Conservation (phyloP, 2,329 filamentous ascomycete species). For the Rhynchosporium graminicola region DNA sequence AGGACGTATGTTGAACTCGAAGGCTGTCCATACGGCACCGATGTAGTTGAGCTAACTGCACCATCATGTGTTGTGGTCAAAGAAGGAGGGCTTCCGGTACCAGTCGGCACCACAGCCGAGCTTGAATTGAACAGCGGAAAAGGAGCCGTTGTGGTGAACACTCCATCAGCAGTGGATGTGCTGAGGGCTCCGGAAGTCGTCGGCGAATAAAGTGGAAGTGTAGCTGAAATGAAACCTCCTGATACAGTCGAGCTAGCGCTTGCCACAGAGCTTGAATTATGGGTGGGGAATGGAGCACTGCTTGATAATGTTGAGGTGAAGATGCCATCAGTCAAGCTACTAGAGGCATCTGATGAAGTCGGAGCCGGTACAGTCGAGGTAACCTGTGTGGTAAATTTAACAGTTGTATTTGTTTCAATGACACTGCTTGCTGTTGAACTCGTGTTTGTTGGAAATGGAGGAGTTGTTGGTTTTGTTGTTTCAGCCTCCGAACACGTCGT, state of each 20-base stretch:
- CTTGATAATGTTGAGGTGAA: not conserved
- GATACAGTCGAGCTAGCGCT: slow-evolving; percentile 6
- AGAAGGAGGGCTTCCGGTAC: slow-evolving; percentile 12
- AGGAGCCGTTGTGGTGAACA: slow-evolving; percentile 20
- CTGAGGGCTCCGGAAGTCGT: slow-evolving; percentile 10
- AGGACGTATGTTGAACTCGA: slow-evolving; percentile 15
- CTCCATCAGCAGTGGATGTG: slow-evolving; percentile 8
- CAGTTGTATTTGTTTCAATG: slow-evolving; percentile 7
- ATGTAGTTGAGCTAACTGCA: slow-evolving; percentile 2
- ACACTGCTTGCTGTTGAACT: slow-evolving; percentile 5
- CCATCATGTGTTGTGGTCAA: not conserved
- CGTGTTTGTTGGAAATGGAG: slow-evolving; percentile 14
- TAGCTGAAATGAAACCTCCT: not conserved
- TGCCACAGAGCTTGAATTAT: slow-evolving; percentile 2
- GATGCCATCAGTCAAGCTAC: slow-evolving; percentile 1
- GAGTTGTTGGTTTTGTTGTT: not conserved
- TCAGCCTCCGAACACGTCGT: slow-evolving; percentile 2
- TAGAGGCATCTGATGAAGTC: no score
- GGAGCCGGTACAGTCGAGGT: slow-evolving; percentile 5
- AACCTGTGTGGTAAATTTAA: slow-evolving; percentile 3
- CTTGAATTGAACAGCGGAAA: slow-evolving; percentile 20
- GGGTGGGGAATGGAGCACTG: slow-evolving; percentile 7
- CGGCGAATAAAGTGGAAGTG: slow-evolving; percentile 1
- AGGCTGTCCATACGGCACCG: slow-evolving; percentile 11
- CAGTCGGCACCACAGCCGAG: slow-evolving; percentile 17